phyloP scores from a whole-genome alignment of 2,329 filamentous ascomycete genomes.

The Fusarium cicatricum region DNA sequence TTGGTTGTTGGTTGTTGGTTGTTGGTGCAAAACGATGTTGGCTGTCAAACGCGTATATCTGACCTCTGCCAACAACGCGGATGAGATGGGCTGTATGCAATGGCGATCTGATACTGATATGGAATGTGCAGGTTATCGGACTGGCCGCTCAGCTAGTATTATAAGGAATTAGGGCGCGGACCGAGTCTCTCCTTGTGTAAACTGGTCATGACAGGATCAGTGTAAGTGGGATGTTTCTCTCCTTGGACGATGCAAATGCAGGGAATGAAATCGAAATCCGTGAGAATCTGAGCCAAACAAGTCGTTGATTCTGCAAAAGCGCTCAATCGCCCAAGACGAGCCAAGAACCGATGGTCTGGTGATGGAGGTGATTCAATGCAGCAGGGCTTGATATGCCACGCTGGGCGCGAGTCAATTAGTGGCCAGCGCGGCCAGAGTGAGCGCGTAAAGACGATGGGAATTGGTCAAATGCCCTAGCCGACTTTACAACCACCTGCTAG shows the following conservation, averaged over 20 bases:
- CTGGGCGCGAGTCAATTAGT: slow-evolving; percentile 27
- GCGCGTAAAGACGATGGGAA: slow-evolving; percentile 39
- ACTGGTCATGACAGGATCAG: slow-evolving; percentile 5
- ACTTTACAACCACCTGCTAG: slow-evolving; percentile 17
- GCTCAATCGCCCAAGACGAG: slow-evolving; percentile 17
- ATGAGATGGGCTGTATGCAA: not conserved
- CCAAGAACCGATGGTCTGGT: slow-evolving; percentile 40
- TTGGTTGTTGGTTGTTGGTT: slow-evolving; percentile 30
- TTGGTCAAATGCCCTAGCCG: slow-evolving; percentile 24
- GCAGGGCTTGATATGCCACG: slow-evolving; percentile 27
- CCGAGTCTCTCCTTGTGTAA: too few species aligned
- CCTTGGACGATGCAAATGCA: slow-evolving; percentile 8
- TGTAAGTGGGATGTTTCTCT: slow-evolving; percentile 35
- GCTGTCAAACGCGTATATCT: slow-evolving; percentile 7
- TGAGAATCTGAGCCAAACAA: slow-evolving; percentile 16
- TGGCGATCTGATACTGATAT: slow-evolving; percentile 11
- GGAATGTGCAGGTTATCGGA: not conserved
- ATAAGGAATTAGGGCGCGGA: slow-evolving; percentile 5
- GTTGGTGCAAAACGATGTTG: not conserved
- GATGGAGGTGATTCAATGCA: slow-evolving; percentile 37
- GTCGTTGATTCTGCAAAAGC: slow-evolving; percentile 12
- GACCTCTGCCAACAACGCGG: not conserved
- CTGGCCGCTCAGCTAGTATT: slow-evolving; percentile 9
- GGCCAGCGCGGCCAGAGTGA: slow-evolving; percentile 33
- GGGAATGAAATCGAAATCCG: slow-evolving; percentile 13